These are phyloP conservation scores for Zhuliangozyma parablackwelliae DNA, from an alignment of 1,139 yeast species.

Conservation along the genomic window DNA sequence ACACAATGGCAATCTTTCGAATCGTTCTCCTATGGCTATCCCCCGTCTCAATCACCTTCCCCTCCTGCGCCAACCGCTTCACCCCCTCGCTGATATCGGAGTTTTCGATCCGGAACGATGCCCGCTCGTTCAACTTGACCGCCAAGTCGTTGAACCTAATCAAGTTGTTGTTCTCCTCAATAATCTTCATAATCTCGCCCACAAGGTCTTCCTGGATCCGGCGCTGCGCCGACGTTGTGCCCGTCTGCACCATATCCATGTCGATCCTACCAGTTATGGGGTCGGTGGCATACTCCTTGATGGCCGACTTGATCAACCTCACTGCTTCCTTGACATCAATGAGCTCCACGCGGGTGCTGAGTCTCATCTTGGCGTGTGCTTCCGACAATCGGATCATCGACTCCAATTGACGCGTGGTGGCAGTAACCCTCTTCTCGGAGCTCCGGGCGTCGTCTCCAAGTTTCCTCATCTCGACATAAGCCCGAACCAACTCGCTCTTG, in stretches of 20 bases:
- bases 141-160: slow-evolving; percentile 62
- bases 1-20: slow-evolving; percentile 38
- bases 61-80: slow-evolving; percentile 70
- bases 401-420: slow-evolving; percentile 95
- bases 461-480: slow-evolving; percentile 91
- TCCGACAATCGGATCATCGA: slow-evolving; percentile 92
- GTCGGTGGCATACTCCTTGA: slow-evolving; percentile 96
- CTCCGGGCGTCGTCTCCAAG: slow-evolving; percentile 88
- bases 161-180: slow-evolving; percentile 39
- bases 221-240: slow-evolving; percentile 87
- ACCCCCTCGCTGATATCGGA: slow-evolving; percentile 66
- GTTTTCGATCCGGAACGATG: slow-evolving; percentile 66
- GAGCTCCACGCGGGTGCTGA: slow-evolving; percentile 64
- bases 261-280: slow-evolving; percentile 95
- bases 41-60: slow-evolving; percentile 66
- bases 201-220: slow-evolving; percentile 70
- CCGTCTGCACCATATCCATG: slow-evolving; percentile 96
- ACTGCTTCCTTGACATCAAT: slow-evolving; percentile 94
- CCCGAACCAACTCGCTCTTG: slow-evolving; percentile 78
- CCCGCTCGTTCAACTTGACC: slow-evolving; percentile 62
- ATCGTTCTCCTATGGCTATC: slow-evolving; percentile 69
- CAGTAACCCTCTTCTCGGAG: slow-evolving; percentile 88
- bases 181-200: slow-evolving; percentile 50
- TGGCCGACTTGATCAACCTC: slow-evolving; percentile 85
- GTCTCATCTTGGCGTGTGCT: slow-evolving; percentile 96